Evolutionary conservation across 805 yeast species (phyloP).

Genomic region (Wickerhamomyces alni): DNA sequence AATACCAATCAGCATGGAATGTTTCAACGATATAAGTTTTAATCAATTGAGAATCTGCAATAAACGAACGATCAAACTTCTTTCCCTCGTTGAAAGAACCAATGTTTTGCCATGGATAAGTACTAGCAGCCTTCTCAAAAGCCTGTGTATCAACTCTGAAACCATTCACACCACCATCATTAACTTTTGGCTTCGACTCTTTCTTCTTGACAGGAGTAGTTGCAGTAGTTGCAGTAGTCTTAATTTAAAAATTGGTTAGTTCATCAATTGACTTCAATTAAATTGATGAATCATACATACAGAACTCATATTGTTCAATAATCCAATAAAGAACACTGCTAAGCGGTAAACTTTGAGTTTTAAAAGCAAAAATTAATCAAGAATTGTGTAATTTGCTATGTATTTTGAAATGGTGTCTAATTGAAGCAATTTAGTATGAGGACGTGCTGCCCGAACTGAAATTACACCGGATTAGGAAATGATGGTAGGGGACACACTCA

Average conservation of each 20-base stretch:
- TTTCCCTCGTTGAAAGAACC: constrained; percentile 24
- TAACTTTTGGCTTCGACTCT: too few species aligned
- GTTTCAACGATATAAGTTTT: constrained; percentile 62
- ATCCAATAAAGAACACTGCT: too few species aligned
- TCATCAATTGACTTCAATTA: too few species aligned
- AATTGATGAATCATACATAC: too few species aligned
- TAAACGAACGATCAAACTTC: constrained; percentile 18
- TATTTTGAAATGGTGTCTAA: not conserved
- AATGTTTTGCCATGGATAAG: constrained; percentile 31
- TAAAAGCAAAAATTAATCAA: too few species aligned
- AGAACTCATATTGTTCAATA: too few species aligned
- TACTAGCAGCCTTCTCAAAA: constrained; percentile 2
- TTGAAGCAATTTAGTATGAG: not conserved
- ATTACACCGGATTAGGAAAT: not conserved
- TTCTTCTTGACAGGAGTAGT: not conserved
- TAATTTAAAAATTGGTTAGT: too few species aligned
- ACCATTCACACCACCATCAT: too few species aligned
- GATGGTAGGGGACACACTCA: not conserved
- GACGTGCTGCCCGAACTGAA: constrained; percentile 5
- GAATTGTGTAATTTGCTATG: too few species aligned
- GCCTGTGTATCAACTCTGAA: not conserved
- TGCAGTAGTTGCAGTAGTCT: too few species aligned
- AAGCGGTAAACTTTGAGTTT: too few species aligned
- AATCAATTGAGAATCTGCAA: constrained; percentile 30
- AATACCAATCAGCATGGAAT: constrained; percentile 66